Evolutionary conservation across 345 rosid genomes (phyloP).

Genomic region (Capsella bursapastoris): DNA sequence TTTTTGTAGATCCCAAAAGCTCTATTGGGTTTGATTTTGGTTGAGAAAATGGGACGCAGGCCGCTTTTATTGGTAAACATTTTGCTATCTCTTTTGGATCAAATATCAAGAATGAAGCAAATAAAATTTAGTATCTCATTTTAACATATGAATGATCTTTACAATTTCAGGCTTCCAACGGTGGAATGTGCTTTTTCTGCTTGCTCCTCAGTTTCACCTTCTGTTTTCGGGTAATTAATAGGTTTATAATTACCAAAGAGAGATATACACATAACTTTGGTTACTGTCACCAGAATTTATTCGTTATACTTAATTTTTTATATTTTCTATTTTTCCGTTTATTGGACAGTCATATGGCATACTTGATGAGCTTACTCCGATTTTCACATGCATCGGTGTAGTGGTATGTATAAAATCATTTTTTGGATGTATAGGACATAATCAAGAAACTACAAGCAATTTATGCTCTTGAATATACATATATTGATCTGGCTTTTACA

Average conservation of each 20-base stretch:
- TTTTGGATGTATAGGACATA: background rate
- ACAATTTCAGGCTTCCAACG: conserved; percentile 53
- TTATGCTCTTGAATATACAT: background rate
- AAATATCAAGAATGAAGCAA: conserved; percentile 5
- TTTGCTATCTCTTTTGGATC: background rate
- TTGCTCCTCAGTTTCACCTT: conserved; percentile 56
- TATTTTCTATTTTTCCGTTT: background rate
- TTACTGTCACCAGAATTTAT: background rate
- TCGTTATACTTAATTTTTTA: background rate
- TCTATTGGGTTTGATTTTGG: conserved; percentile 39
- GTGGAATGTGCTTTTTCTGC: conserved; percentile 50
- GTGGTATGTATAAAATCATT: conserved; percentile 38
- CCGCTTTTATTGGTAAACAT: conserved; percentile 52
- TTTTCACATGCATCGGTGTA: conserved; percentile 43
- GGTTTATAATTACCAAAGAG: background rate
- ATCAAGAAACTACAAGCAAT: conserved; percentile 4
- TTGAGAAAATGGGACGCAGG: conserved; percentile 58
- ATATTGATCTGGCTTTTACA: conserved; percentile 1
- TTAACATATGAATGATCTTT: conserved; percentile 19
- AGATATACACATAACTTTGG: background rate
- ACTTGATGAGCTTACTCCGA: conserved; percentile 47
- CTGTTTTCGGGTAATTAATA: conserved; percentile 55
- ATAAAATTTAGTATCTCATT: background rate
- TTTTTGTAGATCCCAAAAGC: conserved; percentile 43
- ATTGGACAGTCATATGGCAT: conserved; percentile 38